Percentiles rank a stretch among this genome's conserved stretches.
These are phyloP conservation scores for Hygrocybe punicea DNA, from an alignment of 768 basidiomycete genomes.

Conservation along the genomic window DNA sequence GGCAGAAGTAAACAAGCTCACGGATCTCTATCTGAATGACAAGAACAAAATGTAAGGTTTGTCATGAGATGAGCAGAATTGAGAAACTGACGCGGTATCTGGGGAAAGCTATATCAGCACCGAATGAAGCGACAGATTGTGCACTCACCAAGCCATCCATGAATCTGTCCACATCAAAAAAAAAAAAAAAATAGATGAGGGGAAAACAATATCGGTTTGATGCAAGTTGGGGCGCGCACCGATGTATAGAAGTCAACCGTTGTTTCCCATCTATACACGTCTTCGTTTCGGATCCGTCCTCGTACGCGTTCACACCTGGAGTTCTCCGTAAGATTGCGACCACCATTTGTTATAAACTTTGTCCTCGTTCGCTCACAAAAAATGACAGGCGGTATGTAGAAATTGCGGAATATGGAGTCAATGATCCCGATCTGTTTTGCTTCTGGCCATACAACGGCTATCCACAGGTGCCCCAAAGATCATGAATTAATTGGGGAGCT, in stretches of 20 bases:
- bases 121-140: background rate
- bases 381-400: slow-evolving; percentile 72
- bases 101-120: slow-evolving; percentile 3
- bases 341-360: background rate
- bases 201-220: no score
- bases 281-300: slow-evolving; percentile 64
- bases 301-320: slow-evolving; percentile 46
- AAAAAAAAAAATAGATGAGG: background rate
- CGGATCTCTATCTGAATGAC: slow-evolving; percentile 47
- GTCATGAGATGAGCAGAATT: background rate
- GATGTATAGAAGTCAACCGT: slow-evolving; percentile 67
- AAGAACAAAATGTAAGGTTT: background rate
- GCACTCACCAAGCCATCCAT: slow-evolving; percentile 58
- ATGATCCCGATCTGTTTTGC: slow-evolving; percentile 70
- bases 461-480: background rate
- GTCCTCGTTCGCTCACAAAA: slow-evolving; percentile 50
- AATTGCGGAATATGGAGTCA: slow-evolving; percentile 76
- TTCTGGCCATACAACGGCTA: slow-evolving; percentile 80
- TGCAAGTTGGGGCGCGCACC: slow-evolving; percentile 38
- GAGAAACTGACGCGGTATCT: slow-evolving; percentile 56
- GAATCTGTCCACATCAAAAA: slow-evolving; percentile 43
- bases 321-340: background rate
- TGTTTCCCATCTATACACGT: slow-evolving; percentile 83
- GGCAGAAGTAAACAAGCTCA: slow-evolving; percentile 27
- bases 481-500: no score